phyloP scores from a whole-genome alignment of 352 stramenopile genomes.

The Phytophthora ramorum region DNA sequence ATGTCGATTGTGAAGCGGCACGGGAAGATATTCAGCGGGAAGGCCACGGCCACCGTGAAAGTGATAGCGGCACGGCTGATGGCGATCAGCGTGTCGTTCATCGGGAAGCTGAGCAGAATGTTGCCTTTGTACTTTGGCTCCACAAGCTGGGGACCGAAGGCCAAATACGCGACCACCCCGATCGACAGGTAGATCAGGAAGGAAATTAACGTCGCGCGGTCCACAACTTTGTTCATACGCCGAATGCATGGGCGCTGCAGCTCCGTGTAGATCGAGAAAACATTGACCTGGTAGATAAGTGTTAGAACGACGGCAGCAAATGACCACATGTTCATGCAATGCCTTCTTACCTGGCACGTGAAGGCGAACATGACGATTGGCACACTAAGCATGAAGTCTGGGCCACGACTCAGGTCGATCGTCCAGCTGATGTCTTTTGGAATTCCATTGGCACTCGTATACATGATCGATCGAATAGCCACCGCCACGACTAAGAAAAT shows the following conservation, averaged over 20 bases:
- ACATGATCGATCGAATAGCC: conserved; percentile 81
- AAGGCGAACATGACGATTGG: conserved; percentile 92
- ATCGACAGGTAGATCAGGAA: conserved; percentile 83
- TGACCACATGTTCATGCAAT: not conserved
- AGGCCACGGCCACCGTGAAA: conserved; percentile 86
- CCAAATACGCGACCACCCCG: conserved; percentile 80
- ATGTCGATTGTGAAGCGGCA: conserved; percentile 89
- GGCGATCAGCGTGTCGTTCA: conserved; percentile 81
- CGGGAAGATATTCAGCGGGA: conserved; percentile 89
- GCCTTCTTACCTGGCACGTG: conserved; percentile 71
- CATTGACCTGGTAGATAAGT: conserved; percentile 59
- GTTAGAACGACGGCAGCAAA: conserved; percentile 13
- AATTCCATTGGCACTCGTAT: conserved; percentile 58
- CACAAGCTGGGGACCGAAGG: conserved; percentile 68
- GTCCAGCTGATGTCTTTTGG: conserved; percentile 75
- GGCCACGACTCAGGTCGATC: conserved; percentile 70
- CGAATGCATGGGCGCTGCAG: conserved; percentile 86
- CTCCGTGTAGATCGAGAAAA: conserved; percentile 92
- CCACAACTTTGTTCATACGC: conserved; percentile 90
- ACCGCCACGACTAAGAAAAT: conserved; percentile 87
- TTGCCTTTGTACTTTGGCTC: conserved; percentile 84
- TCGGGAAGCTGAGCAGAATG: conserved; percentile 81
- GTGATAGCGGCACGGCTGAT: conserved; percentile 84
- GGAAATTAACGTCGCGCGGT: conserved; percentile 78
- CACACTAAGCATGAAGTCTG: conserved; percentile 88